A percentile compares a stretch with the other conserved stretches of the same genome.
Evolutionary conservation across 2,329 filamentous ascomycete species (phyloP).

Genomic region (Colletotrichum ledebouriae): DNA sequence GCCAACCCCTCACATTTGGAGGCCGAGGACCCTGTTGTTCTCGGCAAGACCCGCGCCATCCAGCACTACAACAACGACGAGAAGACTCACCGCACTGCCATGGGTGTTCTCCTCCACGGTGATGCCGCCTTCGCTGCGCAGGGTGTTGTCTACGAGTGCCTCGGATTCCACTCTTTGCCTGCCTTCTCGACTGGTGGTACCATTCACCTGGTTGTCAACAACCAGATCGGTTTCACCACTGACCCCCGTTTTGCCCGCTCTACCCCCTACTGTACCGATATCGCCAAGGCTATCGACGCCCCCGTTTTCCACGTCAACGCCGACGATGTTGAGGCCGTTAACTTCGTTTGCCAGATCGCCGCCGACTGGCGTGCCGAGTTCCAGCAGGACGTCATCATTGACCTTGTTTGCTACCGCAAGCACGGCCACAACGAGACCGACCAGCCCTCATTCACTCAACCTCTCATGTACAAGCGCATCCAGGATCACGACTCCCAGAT

Average conservation of each 20-base stretch:
- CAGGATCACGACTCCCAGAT: slow-evolving; percentile 86
- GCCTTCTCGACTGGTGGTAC: slow-evolving; percentile 98
- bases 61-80: slow-evolving; percentile 99
- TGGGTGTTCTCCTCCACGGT: slow-evolving; percentile 96
- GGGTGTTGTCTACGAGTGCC: slow-evolving; percentile 97
- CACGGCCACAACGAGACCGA: slow-evolving; percentile 99
- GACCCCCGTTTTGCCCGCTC: slow-evolving; percentile 97
- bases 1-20: slow-evolving; percentile 99
- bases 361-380: slow-evolving; percentile 99
- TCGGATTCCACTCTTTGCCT: slow-evolving; percentile 96
- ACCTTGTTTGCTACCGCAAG: slow-evolving; percentile 99
- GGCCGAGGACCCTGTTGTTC: slow-evolving; percentile 96
- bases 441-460: slow-evolving; percentile 99
- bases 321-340: slow-evolving; percentile 97
- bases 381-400: slow-evolving; percentile 97
- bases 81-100: slow-evolving; percentile 86
- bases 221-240: slow-evolving; percentile 99
- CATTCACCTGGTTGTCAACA: slow-evolving; percentile 97
- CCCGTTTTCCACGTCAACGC: slow-evolving; percentile 99
- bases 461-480: slow-evolving; percentile 99
- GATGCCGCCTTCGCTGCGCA: slow-evolving; percentile 97
- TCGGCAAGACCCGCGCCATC: slow-evolving; percentile 97
- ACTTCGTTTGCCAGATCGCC: slow-evolving; percentile 97
- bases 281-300: slow-evolving; percentile 98
- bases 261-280: slow-evolving; percentile 98